Evolutionary conservation across 2,329 filamentous ascomycete genomes (phyloP).

Genomic region (Parastagonospora avenae): DNA sequence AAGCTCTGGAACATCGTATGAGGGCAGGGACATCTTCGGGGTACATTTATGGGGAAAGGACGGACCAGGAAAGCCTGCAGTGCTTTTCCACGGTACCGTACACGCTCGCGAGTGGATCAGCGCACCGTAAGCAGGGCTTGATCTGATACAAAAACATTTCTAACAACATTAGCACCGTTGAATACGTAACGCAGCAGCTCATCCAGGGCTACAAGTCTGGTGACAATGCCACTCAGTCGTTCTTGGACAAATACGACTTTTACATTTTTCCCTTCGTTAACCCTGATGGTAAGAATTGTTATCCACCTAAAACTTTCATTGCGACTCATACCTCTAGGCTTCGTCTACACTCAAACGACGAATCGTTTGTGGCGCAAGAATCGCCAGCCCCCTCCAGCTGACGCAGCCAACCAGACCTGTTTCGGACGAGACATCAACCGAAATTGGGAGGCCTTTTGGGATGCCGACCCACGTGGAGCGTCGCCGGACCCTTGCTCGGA

Average conservation of each 20-base stretch:
- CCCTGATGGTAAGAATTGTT: slow-evolving; percentile 28
- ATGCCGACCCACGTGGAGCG: slow-evolving; percentile 30
- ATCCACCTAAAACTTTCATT: not conserved
- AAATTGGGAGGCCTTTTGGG: slow-evolving; percentile 43
- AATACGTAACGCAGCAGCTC: slow-evolving; percentile 37
- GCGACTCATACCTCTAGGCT: slow-evolving; percentile 21
- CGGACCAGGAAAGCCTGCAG: slow-evolving; percentile 39
- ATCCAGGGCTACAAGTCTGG: slow-evolving; percentile 33
- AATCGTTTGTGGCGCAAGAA: slow-evolving; percentile 45
- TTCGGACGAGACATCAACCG: slow-evolving; percentile 41
- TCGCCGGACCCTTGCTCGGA: slow-evolving; percentile 37
- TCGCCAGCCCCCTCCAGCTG: slow-evolving; percentile 28
- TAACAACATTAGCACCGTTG: slow-evolving; percentile 15
- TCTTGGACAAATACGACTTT: slow-evolving; percentile 39
- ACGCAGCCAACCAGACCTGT: slow-evolving; percentile 36
- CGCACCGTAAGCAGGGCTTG: slow-evolving; percentile 42
- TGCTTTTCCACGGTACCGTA: slow-evolving; percentile 39
- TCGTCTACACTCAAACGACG: slow-evolving; percentile 41
- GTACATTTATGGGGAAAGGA: slow-evolving; percentile 39
- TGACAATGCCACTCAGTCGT: slow-evolving; percentile 37
- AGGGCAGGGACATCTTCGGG: slow-evolving; percentile 38
- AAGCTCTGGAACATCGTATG: slow-evolving; percentile 34
- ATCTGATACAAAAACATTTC: too few relatives aligned
- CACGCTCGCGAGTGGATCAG: slow-evolving; percentile 43
- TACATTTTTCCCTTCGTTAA: slow-evolving; percentile 42